Percentiles rank a stretch among this genome's conserved stretches.
These are phyloP conservation scores for Penicillium canariense DNA, from an alignment of 495 filamentous ascomycete genomes.

Conservation along the genomic window DNA sequence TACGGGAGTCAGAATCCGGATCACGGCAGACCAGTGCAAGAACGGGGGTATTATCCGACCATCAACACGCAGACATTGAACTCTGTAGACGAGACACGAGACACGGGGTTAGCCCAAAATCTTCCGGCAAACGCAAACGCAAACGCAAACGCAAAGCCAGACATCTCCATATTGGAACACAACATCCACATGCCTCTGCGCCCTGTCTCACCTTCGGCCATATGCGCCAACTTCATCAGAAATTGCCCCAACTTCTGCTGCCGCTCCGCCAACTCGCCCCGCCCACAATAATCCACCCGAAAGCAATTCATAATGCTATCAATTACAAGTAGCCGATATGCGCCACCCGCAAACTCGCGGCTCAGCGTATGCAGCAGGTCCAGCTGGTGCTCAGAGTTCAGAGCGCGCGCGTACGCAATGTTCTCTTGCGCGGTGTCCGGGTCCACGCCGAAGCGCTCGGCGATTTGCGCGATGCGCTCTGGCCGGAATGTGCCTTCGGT, in stretches of 20 bases:
- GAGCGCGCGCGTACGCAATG: slow-evolving; percentile 67
- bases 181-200: neutral
- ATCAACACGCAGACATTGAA: slow-evolving; percentile 77
- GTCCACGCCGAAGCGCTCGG: slow-evolving; percentile 71
- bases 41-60: slow-evolving; percentile 38
- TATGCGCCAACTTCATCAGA: slow-evolving; percentile 65
- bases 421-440: slow-evolving; percentile 68
- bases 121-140: neutral
- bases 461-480: slow-evolving; percentile 69
- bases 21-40: neutral
- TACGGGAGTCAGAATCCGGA: neutral
- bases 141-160: neutral
- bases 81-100: slow-evolving; percentile 42
- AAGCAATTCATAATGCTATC: slow-evolving; percentile 81
- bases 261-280: slow-evolving; percentile 72
- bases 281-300: slow-evolving; percentile 70
- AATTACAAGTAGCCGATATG: slow-evolving; percentile 71
- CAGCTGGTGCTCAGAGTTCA: slow-evolving; percentile 75
- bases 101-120: slow-evolving; percentile 6
- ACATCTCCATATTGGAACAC: neutral
- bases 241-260: slow-evolving; percentile 76
- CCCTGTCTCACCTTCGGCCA: slow-evolving; percentile 64
- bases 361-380: slow-evolving; percentile 67
- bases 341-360: slow-evolving; percentile 62
- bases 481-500: slow-evolving; percentile 80